phyloP scores from a whole-genome alignment of 352 stramenopile genomes.

The Phytopythium helicoides region DNA sequence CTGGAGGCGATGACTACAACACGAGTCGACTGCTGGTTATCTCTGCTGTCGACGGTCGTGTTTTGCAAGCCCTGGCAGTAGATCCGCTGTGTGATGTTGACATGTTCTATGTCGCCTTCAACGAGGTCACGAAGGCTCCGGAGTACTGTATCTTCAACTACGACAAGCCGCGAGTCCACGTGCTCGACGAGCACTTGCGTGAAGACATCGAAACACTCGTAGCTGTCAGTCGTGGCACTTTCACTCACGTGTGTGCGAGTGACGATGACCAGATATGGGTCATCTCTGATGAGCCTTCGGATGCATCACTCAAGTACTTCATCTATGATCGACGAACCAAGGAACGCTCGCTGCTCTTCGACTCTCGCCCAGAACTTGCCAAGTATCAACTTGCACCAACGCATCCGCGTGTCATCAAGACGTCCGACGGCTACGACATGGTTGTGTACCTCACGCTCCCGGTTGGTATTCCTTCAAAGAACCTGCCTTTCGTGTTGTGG shows the following conservation, averaged over 20 bases:
- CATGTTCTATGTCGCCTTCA: slow-evolving; percentile 23
- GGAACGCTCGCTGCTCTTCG: slow-evolving; percentile 31
- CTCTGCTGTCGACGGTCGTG: slow-evolving; percentile 26
- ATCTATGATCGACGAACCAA: slow-evolving; percentile 29
- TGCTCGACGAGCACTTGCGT: slow-evolving; percentile 27
- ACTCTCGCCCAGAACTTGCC: slow-evolving; percentile 29
- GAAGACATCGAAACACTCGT: slow-evolving; percentile 27
- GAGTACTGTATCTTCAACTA: slow-evolving; percentile 36
- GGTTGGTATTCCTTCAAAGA: slow-evolving; percentile 14
- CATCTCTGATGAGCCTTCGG: slow-evolving; percentile 52
- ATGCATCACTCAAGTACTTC: slow-evolving; percentile 47
- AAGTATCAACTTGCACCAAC: slow-evolving; percentile 36
- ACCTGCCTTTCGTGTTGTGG: slow-evolving; percentile 35
- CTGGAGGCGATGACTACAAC: slow-evolving; percentile 12
- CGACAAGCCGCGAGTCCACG: slow-evolving; percentile 25
- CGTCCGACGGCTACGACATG: slow-evolving; percentile 42
- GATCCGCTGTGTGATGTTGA: slow-evolving; percentile 19
- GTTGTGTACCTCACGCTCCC: slow-evolving; percentile 45
- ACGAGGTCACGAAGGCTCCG: slow-evolving; percentile 14
- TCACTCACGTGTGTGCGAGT: slow-evolving; percentile 27
- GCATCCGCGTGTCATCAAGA: slow-evolving; percentile 36
- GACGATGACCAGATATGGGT: slow-evolving; percentile 63
- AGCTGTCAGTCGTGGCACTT: slow-evolving; percentile 11
- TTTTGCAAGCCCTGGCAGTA: slow-evolving; percentile 26
- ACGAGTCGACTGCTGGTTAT: slow-evolving; percentile 40